Base-by-base conservation (phyloP, 306 rosid species). In the Ammopiptanthus mongolicus region DNA sequence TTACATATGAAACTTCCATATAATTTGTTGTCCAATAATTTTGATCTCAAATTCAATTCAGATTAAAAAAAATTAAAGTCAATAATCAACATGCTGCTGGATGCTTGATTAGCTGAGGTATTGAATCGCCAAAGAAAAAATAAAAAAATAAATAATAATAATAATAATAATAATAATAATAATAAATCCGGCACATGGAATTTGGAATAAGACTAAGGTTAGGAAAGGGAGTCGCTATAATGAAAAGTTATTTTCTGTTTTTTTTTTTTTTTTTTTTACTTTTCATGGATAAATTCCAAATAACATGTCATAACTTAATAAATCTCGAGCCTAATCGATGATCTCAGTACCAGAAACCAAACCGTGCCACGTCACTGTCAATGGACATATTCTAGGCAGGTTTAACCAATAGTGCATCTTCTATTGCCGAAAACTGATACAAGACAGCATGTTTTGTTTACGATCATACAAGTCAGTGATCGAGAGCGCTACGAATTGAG, bases 401-500 rank as follows among this genome's bases (percentile, higher is more conserved):
- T 71, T 39, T 39, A 39, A 58, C 46, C 42, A 55, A 59, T 78
- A 69, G n/a, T 17, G 15, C 5, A 29, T 80, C 33, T 31, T 31
- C 37, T 31, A 51, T 57, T 72, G 82, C 31, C 56, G 58, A 64
- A 66, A 41, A n/a, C n/a, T n/a, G n/a, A n/a, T n/a, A n/a, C n/a
- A 69, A 66, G 73, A 56, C 65, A 34, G 36, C 41, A 62, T n/a
- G n/a, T n/a, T n/a, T n/a, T 21, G 84, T 41, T 80, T 63, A 67
- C 51, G 70, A 39, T 62, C 48, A 58, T 55, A 63, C 52, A 48
- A 21, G 86, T 77, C 75, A 81, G 82, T 91, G 90, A 82, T 86
- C 84, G 59, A 78, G 69, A 47, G 88, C 87, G 75, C 91, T 82
- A 73, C 87, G 87, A 69, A 89, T 51, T 53, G 97, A 87, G n/a